These are phyloP conservation scores for Arthonia radiata DNA, from an alignment of 495 filamentous ascomycete genomes.

Conservation along the genomic window DNA sequence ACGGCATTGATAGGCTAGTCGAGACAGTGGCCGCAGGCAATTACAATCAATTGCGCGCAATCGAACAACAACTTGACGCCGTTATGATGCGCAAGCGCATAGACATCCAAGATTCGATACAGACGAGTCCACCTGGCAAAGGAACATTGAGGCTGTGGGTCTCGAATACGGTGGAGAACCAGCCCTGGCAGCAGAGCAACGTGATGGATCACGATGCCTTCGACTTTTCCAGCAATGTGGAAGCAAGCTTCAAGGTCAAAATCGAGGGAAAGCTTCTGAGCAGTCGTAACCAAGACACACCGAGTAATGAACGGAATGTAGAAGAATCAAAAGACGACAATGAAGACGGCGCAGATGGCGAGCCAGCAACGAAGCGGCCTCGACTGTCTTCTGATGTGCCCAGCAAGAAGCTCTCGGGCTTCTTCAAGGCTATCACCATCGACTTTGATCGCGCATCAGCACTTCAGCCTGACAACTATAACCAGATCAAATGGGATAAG, in stretches of 20 bases:
- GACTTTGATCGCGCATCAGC: constrained; percentile 52
- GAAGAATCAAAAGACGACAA: constrained; percentile 22
- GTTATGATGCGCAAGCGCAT: constrained; percentile 86
- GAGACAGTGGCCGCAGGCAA: constrained; percentile 61
- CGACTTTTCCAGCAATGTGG: constrained; percentile 43
- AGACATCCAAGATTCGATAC: constrained; percentile 68
- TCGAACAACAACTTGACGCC: constrained; percentile 75
- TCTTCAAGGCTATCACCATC: constrained; percentile 76
- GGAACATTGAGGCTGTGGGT: constrained; percentile 85
- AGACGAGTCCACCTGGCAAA: constrained; percentile 41
- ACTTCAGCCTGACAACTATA: constrained; percentile 25
- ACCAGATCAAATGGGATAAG: constrained; percentile 51
- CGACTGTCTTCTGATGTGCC: constrained; percentile 14
- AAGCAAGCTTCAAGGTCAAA: constrained; percentile 64
- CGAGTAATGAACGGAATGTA: constrained; percentile 25
- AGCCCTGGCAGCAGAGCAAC: constrained; percentile 63
- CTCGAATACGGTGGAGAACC: constrained; percentile 81
- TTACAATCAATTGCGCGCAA: constrained; percentile 59
- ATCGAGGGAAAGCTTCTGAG: constrained; percentile 79
- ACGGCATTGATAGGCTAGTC: constrained; percentile 55
- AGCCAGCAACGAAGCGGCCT: constrained; percentile 14
- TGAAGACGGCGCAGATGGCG: constrained; percentile 31
- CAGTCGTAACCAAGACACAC: constrained; percentile 7
- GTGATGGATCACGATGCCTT: constrained; percentile 35
- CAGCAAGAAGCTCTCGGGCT: constrained; percentile 57